phyloP scores from a whole-genome alignment of 2,329 filamentous ascomycete species.

The Cladophialophora carrionii region DNA sequence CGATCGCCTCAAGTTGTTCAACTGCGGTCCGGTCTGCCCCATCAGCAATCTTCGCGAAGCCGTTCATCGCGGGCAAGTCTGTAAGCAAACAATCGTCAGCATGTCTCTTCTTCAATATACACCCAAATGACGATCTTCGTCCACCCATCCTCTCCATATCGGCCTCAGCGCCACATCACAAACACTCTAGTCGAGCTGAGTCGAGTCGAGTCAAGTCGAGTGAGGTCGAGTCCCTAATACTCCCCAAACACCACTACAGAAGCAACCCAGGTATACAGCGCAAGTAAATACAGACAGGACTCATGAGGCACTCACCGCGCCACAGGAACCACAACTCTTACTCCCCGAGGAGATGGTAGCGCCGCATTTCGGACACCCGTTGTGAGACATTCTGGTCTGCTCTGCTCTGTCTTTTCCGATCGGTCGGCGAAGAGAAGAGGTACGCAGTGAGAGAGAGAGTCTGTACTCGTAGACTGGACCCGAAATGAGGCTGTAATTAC shows the following conservation, averaged over 20 bases:
- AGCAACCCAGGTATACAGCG: background rate
- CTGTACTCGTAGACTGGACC: too few relatives aligned
- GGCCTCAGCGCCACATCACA: too few relatives aligned
- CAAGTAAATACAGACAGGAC: background rate
- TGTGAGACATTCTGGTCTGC: constrained; percentile 31
- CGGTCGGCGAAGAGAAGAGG: too few relatives aligned
- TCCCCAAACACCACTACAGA: too few relatives aligned
- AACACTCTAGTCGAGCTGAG: too few relatives aligned
- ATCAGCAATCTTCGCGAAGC: background rate
- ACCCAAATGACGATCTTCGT: too few relatives aligned
- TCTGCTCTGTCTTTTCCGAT: background rate
- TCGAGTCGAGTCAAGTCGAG: too few relatives aligned
- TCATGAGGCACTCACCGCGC: constrained; percentile 32
- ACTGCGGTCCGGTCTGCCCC: background rate
- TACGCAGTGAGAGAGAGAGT: too few relatives aligned
- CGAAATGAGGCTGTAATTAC: too few relatives aligned
- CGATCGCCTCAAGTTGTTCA: background rate
- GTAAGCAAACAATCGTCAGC: constrained; percentile 3
- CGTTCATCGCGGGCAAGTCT: constrained; percentile 26
- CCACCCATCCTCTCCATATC: too few relatives aligned
- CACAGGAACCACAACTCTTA: constrained; percentile 36
- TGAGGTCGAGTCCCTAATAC: too few relatives aligned
- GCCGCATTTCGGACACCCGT: constrained; percentile 36
- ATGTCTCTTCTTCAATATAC: background rate
- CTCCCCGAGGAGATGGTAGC: constrained; percentile 27